Percentiles rank a stretch among this genome's conserved stretches.
These are phyloP conservation scores for Penicillium cataractarum DNA, from an alignment of 495 filamentous ascomycete genomes.

Conservation along the genomic window DNA sequence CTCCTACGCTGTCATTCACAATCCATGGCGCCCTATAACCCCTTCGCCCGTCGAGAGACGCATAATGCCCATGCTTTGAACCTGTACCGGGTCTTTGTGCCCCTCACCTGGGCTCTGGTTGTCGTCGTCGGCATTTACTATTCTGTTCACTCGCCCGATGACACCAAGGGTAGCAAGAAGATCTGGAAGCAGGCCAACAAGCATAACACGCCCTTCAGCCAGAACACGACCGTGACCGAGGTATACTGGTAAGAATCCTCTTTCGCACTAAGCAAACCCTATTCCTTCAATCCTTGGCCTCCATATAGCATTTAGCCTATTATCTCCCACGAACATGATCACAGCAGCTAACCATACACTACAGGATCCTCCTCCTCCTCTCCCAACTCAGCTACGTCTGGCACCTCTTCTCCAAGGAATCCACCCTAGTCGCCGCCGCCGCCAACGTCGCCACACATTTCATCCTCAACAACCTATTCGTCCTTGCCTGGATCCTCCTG, in stretches of 20 bases:
- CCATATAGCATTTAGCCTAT: background rate
- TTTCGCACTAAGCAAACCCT: background rate
- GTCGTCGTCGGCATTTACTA: conserved; percentile 72
- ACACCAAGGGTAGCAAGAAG: conserved; percentile 56
- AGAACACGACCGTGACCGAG: conserved; percentile 68
- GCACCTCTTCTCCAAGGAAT: conserved; percentile 70
- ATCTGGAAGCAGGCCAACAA: conserved; percentile 72
- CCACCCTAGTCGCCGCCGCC: conserved; percentile 63
- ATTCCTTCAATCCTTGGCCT: background rate
- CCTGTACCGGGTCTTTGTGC: conserved; percentile 68
- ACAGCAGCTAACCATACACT: conserved; percentile 5
- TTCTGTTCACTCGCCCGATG: conserved; percentile 60
- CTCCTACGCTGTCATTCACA: background rate
- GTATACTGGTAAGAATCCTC: conserved; percentile 69
- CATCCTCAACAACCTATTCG: conserved; percentile 80
- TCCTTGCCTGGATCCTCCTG: conserved; percentile 77
- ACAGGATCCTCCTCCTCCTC: conserved; percentile 72
- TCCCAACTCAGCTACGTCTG: conserved; percentile 75
- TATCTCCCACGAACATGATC: background rate
- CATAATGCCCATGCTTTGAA: conserved; percentile 54
- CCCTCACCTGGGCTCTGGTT: conserved; percentile 71
- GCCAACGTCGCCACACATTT: conserved; percentile 81
- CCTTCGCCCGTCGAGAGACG: conserved; percentile 66
- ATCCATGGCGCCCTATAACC: conserved; percentile 56
- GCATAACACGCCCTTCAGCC: conserved; percentile 72